A percentile compares a stretch with the other conserved stretches of the same genome.
Conservation (phyloP, 768 basidiomycete species). For the Xerocomellus intermedius region DNA sequence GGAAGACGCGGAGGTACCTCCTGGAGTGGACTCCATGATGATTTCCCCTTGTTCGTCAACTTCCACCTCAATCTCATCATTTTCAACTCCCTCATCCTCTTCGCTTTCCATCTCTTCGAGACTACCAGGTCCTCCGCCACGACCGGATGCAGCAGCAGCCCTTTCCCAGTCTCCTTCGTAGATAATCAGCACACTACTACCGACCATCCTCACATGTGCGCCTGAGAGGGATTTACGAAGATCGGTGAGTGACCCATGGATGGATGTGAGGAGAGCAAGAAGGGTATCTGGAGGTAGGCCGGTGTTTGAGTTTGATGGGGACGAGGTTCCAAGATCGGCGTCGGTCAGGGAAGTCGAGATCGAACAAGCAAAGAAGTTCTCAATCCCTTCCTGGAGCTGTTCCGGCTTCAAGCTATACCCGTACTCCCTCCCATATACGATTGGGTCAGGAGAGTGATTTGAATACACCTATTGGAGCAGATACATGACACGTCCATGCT, state of each 20-base stretch:
- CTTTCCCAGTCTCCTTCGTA: conserved; percentile 63
- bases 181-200: conserved; percentile 75
- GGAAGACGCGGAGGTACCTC: conserved; percentile 25
- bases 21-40: conserved; percentile 20
- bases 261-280: conserved; percentile 52
- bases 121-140: conserved; percentile 34
- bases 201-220: conserved; percentile 78
- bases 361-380: conserved; percentile 71
- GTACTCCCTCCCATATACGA: conserved; percentile 69
- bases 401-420: conserved; percentile 70
- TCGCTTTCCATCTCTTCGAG: conserved; percentile 27
- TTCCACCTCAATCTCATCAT: conserved; percentile 39
- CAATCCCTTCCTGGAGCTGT: conserved; percentile 75
- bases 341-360: conserved; percentile 10
- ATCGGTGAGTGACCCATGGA: conserved; percentile 52
- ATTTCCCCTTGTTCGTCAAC: conserved; percentile 29
- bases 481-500: neutral
- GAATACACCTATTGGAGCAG: conserved; percentile 62
- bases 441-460: conserved; percentile 49
- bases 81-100: conserved; percentile 38
- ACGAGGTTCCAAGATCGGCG: neutral
- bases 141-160: conserved; percentile 33
- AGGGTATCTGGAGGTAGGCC: conserved; percentile 60
- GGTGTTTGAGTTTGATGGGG: conserved; percentile 13
- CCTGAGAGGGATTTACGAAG: conserved; percentile 48